Percentiles rank a stretch among this genome's conserved stretches.
These are phyloP conservation scores for Kingdonia uniflora DNA, from an alignment of 164 flowering plant genomes.

Conservation along the genomic window DNA sequence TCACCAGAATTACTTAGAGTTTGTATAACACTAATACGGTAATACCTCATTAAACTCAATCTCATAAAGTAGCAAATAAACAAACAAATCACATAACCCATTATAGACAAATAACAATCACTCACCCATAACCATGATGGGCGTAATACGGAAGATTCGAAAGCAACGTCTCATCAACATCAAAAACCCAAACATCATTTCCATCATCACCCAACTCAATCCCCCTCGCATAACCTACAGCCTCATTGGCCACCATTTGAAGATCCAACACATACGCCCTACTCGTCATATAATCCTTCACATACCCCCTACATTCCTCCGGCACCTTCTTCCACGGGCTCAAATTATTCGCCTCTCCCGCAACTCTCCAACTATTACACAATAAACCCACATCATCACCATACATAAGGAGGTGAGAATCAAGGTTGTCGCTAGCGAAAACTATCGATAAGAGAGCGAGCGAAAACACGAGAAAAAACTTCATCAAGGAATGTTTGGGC, in stretches of 20 bases:
- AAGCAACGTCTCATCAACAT: conserved; percentile 81
- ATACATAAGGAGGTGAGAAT: conserved; percentile 21
- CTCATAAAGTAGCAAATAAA: no score
- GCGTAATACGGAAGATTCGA: conserved; percentile 83
- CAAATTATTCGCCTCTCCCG: conserved; percentile 74
- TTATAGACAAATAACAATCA: neutral
- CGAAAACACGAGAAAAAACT: neutral
- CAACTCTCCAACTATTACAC: conserved; percentile 80
- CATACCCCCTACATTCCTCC: conserved; percentile 52
- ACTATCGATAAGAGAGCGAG: conserved; percentile 13
- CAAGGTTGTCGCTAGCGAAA: conserved; percentile 12
- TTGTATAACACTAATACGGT: no score
- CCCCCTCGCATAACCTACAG: conserved; percentile 37
- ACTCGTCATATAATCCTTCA: conserved; percentile 49
- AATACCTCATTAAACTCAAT: no score
- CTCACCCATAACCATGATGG: conserved; percentile 70
- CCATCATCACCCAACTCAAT: conserved; percentile 50
- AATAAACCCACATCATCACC: no score
- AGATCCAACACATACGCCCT: conserved; percentile 51
- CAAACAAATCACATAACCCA: no score
- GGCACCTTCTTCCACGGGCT: conserved; percentile 79
- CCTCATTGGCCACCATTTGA: conserved; percentile 55
- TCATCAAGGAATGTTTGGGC: neutral
- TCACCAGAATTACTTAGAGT: no score
- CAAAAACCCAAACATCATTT: conserved; percentile 80